Base-by-base conservation (phyloP, 164 flowering plant genomes). In the Magnolia officinalis region DNA sequence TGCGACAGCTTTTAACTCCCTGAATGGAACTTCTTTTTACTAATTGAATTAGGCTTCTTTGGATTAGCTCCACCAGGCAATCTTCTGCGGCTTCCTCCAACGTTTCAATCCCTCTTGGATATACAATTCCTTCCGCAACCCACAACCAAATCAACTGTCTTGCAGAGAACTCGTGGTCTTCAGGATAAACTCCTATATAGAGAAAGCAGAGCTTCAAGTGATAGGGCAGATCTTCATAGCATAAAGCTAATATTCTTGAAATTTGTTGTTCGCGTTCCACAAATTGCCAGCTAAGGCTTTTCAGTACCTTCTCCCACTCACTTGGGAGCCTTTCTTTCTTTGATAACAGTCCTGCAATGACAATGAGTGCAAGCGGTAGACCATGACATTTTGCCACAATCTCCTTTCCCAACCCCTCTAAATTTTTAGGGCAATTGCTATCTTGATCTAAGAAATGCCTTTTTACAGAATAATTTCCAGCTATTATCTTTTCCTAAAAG, bases 61-160 rank as follows among this genome's bases (percentile, higher is more conserved):
- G 81, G 20, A 84, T 82, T 51, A 88, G 69, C 24, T 83, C 86
- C 2, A 81, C 59, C 76, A 88, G 85, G 73, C 86, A 87, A 71
- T 80, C 81, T 77, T 86, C 88, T 2, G 81, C 89, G 21, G 83
- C 82, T 75, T 81, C 88, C 51, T 78, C 82, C 11, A 77, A 23
- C 69, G 76, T 67, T 71, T 81, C 77, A 10, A 79, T 78, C 67
- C 73, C 81, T 45, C 87, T 79, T 63, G 74, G 45, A 1, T 84
- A 83, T 16, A 83, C 80, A 61, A 88, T 82, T 85, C 87, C 74
- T 37, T 88, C 91, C 18, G 85, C 89, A 37, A 87, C 80, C 91
- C 88, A 87, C 87, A 88, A 81, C 29, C 77, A 74, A 9, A 85
- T 73, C 50, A 87, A 37, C 20, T 84, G 86, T 50, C 78, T 81